Evolutionary conservation across 805 yeast species (phyloP), one percentile per base, ranked within the genome.

Genomic region (Starmerella tilneyi): DNA sequence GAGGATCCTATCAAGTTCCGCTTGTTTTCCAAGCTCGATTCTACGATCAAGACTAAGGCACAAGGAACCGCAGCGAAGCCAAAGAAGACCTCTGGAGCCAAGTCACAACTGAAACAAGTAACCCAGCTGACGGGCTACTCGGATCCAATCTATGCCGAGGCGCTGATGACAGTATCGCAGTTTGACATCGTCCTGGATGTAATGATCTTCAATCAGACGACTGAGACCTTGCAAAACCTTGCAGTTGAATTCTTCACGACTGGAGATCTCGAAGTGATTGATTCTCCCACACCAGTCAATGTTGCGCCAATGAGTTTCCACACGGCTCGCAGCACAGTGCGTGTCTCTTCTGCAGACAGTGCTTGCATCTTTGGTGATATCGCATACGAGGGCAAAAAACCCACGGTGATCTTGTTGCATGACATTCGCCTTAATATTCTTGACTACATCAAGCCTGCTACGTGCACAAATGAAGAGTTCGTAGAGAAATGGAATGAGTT

Each of bases 401-500:
- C 80, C 54, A 94, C 85, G 58, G 82, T 86, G 63, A 96, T 92
- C 47, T 88, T 92, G 48, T 72, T 92, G 60, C 85, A 84, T 59
- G 97, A 92, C 62, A 86, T 92, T 41, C 95, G 88, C 62, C 88
- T 92, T 48, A 96, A 92, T 63, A 84, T 92, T 44, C 84, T 92
- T 86, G 97, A 92, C 65, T 92, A 92, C 68, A 86, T 92, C 64
- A 85, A 84, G 63, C 96, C 98, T 17, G 92, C 94, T n/a, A 73
- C 75, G 20, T 84, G 94, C 63, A 69, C 86, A 13, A 97, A 89
- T 66, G 76, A 79, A 36, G 81, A 76, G 55, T 92, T 92, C 82
- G 82, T 98, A 60, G 75, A 79, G 58, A 89, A 88, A 97, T 92
- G 99, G 99, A 85, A 86, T 63, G 96, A 88, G 63, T 92, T 94